phyloP scores from a whole-genome alignment of 345 rosid genomes.

The Geranium brycei region DNA sequence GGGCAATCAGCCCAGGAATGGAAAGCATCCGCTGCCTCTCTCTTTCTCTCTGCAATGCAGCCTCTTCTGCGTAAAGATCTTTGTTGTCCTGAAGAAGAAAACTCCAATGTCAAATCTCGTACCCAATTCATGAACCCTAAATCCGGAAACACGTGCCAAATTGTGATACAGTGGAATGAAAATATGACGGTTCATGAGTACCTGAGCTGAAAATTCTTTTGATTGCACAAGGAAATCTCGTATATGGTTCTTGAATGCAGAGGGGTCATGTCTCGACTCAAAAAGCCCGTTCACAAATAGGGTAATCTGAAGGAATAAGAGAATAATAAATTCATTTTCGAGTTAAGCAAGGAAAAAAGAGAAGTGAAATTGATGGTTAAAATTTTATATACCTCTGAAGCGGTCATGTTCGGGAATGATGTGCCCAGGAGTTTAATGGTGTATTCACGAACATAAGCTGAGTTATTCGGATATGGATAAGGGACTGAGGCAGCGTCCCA shows the following conservation, averaged over 20 bases:
- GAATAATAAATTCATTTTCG: not conserved
- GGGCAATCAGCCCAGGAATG: slow-evolving; percentile 67
- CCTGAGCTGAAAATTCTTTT: slow-evolving; percentile 81
- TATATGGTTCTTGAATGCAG: slow-evolving; percentile 73
- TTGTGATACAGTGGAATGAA: not conserved
- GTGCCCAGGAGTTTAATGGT: slow-evolving; percentile 82
- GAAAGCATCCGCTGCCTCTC: slow-evolving; percentile 65
- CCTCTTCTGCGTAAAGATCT: slow-evolving; percentile 70
- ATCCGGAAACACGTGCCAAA: not conserved
- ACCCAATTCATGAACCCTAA: not conserved
- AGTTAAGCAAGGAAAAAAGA: not conserved
- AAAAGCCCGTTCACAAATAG: slow-evolving; percentile 77
- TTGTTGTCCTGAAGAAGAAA: slow-evolving; percentile 43
- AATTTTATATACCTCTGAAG: slow-evolving; percentile 43
- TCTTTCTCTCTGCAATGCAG: slow-evolving; percentile 60
- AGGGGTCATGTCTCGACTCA: slow-evolving; percentile 69
- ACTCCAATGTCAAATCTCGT: no score
- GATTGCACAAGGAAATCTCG: slow-evolving; percentile 92
- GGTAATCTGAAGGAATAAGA: slow-evolving; percentile 42
- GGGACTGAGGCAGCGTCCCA: slow-evolving; percentile 78
- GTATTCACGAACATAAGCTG: slow-evolving; percentile 70
- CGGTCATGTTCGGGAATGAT: slow-evolving; percentile 94
- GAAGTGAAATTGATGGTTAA: not conserved
- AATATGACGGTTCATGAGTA: slow-evolving; percentile 6
- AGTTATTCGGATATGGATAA: slow-evolving; percentile 64